A percentile compares a stretch with the other conserved stretches of the same genome.
These are phyloP conservation scores for Phytophthora meadii DNA, from an alignment of 352 stramenopile genomes.

Conservation along the genomic window DNA sequence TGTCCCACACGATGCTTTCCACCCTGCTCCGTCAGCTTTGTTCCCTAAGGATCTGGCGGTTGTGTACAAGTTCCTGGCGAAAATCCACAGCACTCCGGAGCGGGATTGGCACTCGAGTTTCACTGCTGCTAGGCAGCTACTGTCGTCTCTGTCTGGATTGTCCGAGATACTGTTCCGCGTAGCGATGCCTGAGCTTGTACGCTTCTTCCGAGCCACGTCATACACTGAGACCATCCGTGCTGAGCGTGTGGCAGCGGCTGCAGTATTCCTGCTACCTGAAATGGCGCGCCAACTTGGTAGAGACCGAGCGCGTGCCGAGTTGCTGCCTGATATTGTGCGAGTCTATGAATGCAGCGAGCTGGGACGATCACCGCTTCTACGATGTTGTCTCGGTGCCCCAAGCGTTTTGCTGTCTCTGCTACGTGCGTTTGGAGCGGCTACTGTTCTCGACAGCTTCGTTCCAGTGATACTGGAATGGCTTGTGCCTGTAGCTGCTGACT, in stretches of 20 bases:
- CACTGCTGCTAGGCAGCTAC: conserved; percentile 29
- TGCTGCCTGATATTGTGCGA: conserved; percentile 55
- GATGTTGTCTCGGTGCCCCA: conserved; percentile 54
- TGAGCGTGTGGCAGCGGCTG: conserved; percentile 56
- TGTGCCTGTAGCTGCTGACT: conserved; percentile 20
- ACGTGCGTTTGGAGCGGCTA: conserved; percentile 51
- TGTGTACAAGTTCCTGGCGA: conserved; percentile 58
- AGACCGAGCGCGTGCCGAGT: conserved; percentile 34
- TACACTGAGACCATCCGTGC: conserved; percentile 50
- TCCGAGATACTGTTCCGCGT: conserved; percentile 54
- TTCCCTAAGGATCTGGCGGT: conserved; percentile 56
- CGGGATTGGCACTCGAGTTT: conserved; percentile 58
- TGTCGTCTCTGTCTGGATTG: conserved; percentile 53
- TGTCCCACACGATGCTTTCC: conserved; percentile 18
- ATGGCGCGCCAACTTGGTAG: conserved; percentile 53
- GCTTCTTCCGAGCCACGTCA: conserved; percentile 57
- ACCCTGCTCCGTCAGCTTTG: conserved; percentile 38
- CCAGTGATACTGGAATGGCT: conserved; percentile 79
- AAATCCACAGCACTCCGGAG: conserved; percentile 38
- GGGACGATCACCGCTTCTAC: conserved; percentile 25
- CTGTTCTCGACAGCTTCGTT: conserved; percentile 61
- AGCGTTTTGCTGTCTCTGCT: conserved; percentile 56
- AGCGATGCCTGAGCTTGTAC: conserved; percentile 54
- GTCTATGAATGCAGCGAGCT: conserved; percentile 69
- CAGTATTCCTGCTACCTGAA: conserved; percentile 64